phyloP scores from a whole-genome alignment of 495 filamentous ascomycete species.

The Baudoinia panamericana region DNA sequence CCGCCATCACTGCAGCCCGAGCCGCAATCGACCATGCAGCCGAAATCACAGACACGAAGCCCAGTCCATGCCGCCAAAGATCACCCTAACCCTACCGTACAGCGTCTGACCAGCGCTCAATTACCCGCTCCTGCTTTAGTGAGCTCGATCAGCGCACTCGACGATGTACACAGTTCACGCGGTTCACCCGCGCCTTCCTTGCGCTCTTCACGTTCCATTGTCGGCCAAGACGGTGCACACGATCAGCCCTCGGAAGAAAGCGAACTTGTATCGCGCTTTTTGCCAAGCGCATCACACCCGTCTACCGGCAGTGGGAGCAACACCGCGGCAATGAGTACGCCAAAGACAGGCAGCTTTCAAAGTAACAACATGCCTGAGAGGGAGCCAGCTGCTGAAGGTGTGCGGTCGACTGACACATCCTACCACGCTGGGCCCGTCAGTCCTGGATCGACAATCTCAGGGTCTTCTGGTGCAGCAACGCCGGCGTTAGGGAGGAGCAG shows the following conservation, averaged over 20 bases:
- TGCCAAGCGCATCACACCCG: slow-evolving; percentile 17
- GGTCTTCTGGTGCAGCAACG: slow-evolving; percentile 12
- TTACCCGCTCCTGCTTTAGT: slow-evolving; percentile 14
- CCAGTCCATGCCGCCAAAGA: slow-evolving; percentile 13
- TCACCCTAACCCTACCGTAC: slow-evolving; percentile 4
- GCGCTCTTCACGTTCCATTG: slow-evolving; percentile 7
- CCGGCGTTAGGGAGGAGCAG: slow-evolving; percentile 9
- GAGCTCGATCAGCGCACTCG: slow-evolving; percentile 16
- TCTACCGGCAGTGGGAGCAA: slow-evolving; percentile 14
- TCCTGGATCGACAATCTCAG: slow-evolving; percentile 9
- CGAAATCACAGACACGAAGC: slow-evolving; percentile 1
- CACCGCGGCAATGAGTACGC: slow-evolving; percentile 11
- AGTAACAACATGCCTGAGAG: slow-evolving; percentile 7
- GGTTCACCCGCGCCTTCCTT: slow-evolving; percentile 14
- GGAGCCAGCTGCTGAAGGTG: slow-evolving; percentile 3
- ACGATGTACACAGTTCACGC: slow-evolving; percentile 5
- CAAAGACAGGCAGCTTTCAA: slow-evolving; percentile 14
- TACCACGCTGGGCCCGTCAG: slow-evolving; percentile 4
- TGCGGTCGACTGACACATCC: background rate
- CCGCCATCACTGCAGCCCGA: too few relatives aligned
- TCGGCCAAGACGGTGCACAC: slow-evolving; percentile 7
- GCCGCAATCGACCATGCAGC: too few relatives aligned
- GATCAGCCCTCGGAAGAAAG: slow-evolving; percentile 11
- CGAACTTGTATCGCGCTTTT: slow-evolving; percentile 18
- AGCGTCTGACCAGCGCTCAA: slow-evolving; percentile 7